phyloP scores from a whole-genome alignment of 2,329 filamentous ascomycete species.

The Mycosphaerella arachidis region DNA sequence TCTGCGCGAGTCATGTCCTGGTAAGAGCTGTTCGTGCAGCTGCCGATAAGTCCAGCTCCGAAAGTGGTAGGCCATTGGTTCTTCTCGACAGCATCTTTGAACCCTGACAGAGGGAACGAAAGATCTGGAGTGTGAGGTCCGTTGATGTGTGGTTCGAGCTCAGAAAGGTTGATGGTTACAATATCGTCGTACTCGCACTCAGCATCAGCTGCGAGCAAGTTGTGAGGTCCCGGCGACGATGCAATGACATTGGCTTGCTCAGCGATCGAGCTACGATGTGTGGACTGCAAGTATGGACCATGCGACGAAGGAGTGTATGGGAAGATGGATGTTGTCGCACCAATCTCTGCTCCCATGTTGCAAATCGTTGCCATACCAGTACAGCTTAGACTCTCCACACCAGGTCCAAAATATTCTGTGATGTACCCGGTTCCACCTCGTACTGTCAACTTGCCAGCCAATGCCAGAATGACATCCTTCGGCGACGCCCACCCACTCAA shows the following conservation, averaged over 20 bases:
- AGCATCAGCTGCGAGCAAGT: slow-evolving; percentile 70
- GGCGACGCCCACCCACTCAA: slow-evolving; percentile 88
- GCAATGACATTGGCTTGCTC: slow-evolving; percentile 61
- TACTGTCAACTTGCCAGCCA: slow-evolving; percentile 87
- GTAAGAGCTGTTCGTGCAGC: slow-evolving; percentile 98
- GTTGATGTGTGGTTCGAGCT: slow-evolving; percentile 47
- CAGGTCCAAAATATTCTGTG: slow-evolving; percentile 72
- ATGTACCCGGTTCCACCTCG: slow-evolving; percentile 86
- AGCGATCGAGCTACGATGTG: slow-evolving; percentile 69
- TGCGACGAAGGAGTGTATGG: slow-evolving; percentile 79
- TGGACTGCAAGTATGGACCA: slow-evolving; percentile 79
- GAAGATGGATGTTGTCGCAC: slow-evolving; percentile 93
- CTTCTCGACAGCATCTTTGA: slow-evolving; percentile 75
- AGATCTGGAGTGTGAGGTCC: slow-evolving; percentile 91
- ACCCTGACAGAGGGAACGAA: slow-evolving; percentile 84
- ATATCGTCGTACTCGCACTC: slow-evolving; percentile 85
- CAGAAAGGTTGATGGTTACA: slow-evolving; percentile 83
- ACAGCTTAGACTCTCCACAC: slow-evolving; percentile 80
- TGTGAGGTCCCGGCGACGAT: slow-evolving; percentile 53
- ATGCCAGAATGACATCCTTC: slow-evolving; percentile 89
- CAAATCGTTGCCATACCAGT: slow-evolving; percentile 91
- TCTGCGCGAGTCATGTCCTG: slow-evolving; percentile 97
- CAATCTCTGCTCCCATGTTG: slow-evolving; percentile 78
- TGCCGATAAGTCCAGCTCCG: slow-evolving; percentile 90
- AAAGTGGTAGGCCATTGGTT: slow-evolving; percentile 89